Base-by-base conservation (phyloP, 2,329 filamentous ascomycete species). In the Remersonia thermophila region DNA sequence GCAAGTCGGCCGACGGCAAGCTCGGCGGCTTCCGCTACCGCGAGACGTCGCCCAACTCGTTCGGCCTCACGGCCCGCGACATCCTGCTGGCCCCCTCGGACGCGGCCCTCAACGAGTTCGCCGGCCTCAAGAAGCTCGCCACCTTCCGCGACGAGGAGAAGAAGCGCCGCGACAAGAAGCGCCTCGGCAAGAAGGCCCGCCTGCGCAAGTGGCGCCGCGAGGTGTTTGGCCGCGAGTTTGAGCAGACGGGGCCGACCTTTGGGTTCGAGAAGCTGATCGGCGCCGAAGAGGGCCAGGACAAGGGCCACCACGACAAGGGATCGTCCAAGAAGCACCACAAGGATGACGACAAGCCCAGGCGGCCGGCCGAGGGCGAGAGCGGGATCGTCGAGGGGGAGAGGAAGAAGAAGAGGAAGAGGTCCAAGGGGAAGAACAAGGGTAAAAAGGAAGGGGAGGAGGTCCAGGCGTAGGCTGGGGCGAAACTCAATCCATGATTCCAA, bases 101-200 rank as follows among this genome's bases (percentile, higher is more conserved):
- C 61, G 66, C 75, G 32, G 77, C 80, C 36, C 73, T 98, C 46
- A 98, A 98, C 58, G 71, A 87, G 46, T 98, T 81, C 53, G 89
- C 80, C 4, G 89, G 91, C 6, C 65, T 98, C 52, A 98, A 98
- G 71, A 96, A 95, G 63, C 73, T 95, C 41, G 87, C 89, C 4
- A 69, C 83, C 4, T 98, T 91, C 66, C 73, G 91, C 38, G 87
- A 95, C 55, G 66, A 69, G 3, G 83, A 87, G 51, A 91, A 93
- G 71, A 96, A 96, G 69, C 70, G 72, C 47, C 82, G 80, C 51
- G 91, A 98, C 54, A 77, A 78, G 63, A 94, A 93, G 68, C 72
- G 74, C 50, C 69, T 96, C 20, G 82, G 84, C 46, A 98, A 96
- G 73, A 96, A 96, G 65, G 84, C 83, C 7, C 71, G 89, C 14